Conservation (phyloP, 164 flowering plant species). For the Aristolochia contorta region DNA sequence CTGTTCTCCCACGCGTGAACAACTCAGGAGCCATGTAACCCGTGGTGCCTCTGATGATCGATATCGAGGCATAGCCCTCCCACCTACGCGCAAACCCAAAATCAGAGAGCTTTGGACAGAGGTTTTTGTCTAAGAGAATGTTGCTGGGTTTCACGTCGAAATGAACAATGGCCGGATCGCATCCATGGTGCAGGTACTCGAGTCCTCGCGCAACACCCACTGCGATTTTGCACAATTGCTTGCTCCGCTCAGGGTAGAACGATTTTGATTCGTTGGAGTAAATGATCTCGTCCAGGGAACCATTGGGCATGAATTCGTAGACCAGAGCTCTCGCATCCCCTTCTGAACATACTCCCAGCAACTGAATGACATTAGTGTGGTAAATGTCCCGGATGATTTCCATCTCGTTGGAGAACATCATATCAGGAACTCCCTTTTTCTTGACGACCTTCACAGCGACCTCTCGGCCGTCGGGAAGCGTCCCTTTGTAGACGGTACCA, state of each 20-base stretch:
- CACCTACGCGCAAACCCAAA: conserved; percentile 4
- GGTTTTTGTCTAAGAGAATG: conserved; percentile 7
- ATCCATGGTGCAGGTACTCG: conserved; percentile 6
- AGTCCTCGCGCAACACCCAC: conserved; percentile 7
- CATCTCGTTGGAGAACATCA: conserved; percentile 9
- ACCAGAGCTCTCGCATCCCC: not conserved
- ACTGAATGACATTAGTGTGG: conserved; percentile 6
- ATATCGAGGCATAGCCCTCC: not conserved
- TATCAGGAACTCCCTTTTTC: not conserved
- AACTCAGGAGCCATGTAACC: conserved; percentile 11
- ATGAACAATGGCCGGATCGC: conserved; percentile 1
- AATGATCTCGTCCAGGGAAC: conserved; percentile 7
- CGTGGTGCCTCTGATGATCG: not conserved
- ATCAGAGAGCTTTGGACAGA: conserved; percentile 12
- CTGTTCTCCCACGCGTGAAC: not conserved
- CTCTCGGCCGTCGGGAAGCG: conserved; percentile 3
- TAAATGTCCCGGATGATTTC: not conserved
- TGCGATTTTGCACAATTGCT: conserved; percentile 7
- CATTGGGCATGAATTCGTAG: conserved; percentile 1
- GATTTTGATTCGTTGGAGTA: not conserved
- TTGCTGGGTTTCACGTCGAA: conserved; percentile 8
- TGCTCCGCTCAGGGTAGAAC: not conserved
- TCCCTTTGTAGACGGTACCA: conserved; percentile 7
- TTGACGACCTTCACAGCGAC: conserved; percentile 10
- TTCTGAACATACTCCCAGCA: conserved; percentile 10